A percentile compares a stretch with the other conserved stretches of the same genome.
These are phyloP conservation scores for Tubosaeta sp. DNA, from an alignment of 768 basidiomycete species.

Conservation along the genomic window DNA sequence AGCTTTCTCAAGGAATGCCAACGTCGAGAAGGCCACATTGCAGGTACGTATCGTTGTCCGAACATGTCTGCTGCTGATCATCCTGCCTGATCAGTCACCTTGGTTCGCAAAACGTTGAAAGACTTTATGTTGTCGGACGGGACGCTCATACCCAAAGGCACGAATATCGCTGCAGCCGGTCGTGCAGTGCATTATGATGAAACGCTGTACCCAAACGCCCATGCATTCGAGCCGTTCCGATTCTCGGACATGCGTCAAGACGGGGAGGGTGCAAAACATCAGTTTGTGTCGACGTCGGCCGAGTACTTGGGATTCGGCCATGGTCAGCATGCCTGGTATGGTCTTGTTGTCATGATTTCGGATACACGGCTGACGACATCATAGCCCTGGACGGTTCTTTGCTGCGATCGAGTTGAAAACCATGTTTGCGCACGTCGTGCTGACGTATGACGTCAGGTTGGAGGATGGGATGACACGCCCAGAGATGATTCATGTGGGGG, in stretches of 20 bases:
- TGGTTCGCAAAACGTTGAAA: neutral
- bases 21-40: neutral
- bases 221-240: neutral
- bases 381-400: slow-evolving; percentile 34
- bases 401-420: slow-evolving; percentile 41
- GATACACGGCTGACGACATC: neutral
- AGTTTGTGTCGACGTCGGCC: slow-evolving; percentile 30
- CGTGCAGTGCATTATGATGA: neutral
- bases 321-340: slow-evolving; percentile 19
- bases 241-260: neutral
- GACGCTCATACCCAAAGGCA: neutral
- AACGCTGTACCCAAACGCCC: neutral
- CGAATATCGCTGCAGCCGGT: neutral
- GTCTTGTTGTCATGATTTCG: neutral
- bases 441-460: slow-evolving; percentile 10
- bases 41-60: neutral
- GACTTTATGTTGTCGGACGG: neutral
- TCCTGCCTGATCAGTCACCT: neutral
- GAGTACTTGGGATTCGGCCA: slow-evolving; percentile 36
- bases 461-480: neutral
- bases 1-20: neutral
- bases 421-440: slow-evolving; percentile 42
- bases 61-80: neutral
- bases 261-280: slow-evolving; percentile 21
- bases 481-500: neutral